These are phyloP conservation scores for Cladosporium sp. DNA, from an alignment of 2,329 filamentous ascomycete genomes.

Conservation along the genomic window DNA sequence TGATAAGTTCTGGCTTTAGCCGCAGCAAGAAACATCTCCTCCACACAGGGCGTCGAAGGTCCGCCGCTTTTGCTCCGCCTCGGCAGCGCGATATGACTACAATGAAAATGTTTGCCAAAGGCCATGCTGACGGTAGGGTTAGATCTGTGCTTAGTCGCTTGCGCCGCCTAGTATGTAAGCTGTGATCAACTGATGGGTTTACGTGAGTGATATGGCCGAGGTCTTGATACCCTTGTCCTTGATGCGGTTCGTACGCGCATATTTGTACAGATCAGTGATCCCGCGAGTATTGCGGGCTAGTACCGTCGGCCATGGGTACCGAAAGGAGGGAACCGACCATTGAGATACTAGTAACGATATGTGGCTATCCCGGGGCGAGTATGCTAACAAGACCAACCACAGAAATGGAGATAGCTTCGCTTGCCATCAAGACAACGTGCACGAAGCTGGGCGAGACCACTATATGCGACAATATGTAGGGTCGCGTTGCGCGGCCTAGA, in stretches of 20 bases:
- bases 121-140: not conserved
- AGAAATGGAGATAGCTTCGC: not conserved
- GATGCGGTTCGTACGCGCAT: not conserved
- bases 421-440: not conserved
- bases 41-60: not conserved
- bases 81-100: not conserved
- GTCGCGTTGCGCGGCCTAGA: not conserved
- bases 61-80: constrained; percentile 14
- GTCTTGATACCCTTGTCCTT: not conserved
- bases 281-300: not conserved
- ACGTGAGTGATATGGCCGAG: not conserved
- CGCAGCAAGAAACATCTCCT: not conserved
- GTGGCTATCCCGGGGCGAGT: not conserved
- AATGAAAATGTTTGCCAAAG: not conserved
- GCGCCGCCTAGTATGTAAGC: not conserved
- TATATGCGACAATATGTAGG: not conserved
- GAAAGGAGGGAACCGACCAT: not conserved
- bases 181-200: constrained; percentile 6
- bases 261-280: not conserved
- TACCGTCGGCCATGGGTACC: not conserved
- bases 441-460: not conserved
- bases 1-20: constrained; percentile 15
- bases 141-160: not conserved
- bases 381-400: not conserved
- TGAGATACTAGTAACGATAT: not conserved